A percentile compares a stretch with the other conserved stretches of the same genome.
Conservation (phyloP, 2,329 filamentous ascomycete genomes). For the Trichoderma breve region DNA sequence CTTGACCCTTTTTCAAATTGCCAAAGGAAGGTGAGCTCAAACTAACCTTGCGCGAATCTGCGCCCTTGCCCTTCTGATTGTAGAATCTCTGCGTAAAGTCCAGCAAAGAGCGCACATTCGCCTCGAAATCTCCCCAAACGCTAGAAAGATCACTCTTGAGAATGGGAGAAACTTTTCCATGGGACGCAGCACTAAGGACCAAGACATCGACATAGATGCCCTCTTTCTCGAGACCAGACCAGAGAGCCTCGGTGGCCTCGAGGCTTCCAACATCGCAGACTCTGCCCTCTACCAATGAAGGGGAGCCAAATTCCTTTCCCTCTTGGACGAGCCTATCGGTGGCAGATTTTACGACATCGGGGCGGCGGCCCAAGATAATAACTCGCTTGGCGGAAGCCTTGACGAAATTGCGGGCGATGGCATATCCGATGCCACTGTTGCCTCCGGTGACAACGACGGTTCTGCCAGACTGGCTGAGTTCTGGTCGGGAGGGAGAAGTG, state of each 20-base stretch:
- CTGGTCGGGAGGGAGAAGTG: slow-evolving; percentile 38
- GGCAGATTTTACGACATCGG: slow-evolving; percentile 18
- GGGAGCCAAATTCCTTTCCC: slow-evolving; percentile 6
- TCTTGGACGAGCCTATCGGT: slow-evolving; percentile 26
- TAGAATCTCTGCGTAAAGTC: slow-evolving; percentile 24
- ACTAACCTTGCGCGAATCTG: slow-evolving; percentile 12
- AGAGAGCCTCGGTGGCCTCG: slow-evolving; percentile 28
- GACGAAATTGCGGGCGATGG: slow-evolving; percentile 57
- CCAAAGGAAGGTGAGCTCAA: background rate
- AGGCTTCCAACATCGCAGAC: slow-evolving; percentile 31
- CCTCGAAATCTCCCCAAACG: slow-evolving; percentile 22
- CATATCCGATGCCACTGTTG: slow-evolving; percentile 61
- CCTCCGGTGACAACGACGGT: slow-evolving; percentile 66
- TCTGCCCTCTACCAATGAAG: slow-evolving; percentile 23
- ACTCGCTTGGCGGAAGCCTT: slow-evolving; percentile 38
- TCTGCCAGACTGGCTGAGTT: slow-evolving; percentile 40
- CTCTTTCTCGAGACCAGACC: slow-evolving; percentile 27
- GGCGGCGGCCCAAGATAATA: slow-evolving; percentile 40
- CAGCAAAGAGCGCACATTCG: slow-evolving; percentile 22
- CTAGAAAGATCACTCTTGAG: slow-evolving; percentile 18
- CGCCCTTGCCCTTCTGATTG: slow-evolving; percentile 20
- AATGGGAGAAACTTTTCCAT: slow-evolving; percentile 16
- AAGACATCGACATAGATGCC: slow-evolving; percentile 31
- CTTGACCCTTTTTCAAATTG: too few relatives aligned
- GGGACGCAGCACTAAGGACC: slow-evolving; percentile 29